Evolutionary conservation across 2,329 filamentous ascomycete species (phyloP).

Genomic region (Cladosporium sp.): DNA sequence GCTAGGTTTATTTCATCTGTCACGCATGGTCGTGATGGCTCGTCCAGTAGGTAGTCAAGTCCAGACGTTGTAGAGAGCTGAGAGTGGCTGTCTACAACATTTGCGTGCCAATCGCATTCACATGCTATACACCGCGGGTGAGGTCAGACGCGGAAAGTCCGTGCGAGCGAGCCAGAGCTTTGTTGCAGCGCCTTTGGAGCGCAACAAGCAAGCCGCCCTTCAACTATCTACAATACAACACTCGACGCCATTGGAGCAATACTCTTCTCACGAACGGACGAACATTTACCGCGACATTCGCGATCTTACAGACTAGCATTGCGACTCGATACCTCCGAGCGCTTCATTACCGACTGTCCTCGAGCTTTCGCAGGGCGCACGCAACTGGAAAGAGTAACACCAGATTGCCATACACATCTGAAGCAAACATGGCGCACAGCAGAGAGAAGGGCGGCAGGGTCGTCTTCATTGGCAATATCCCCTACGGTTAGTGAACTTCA

Average conservation of each 20-base stretch:
- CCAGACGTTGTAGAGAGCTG: not conserved
- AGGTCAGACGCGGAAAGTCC: not conserved
- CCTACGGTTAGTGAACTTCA: conserved; percentile 58
- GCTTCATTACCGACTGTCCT: not conserved
- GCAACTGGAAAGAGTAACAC: not conserved
- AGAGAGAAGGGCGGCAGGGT: conserved; percentile 71
- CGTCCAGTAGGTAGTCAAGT: not conserved
- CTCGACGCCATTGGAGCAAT: not conserved
- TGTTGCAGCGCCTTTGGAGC: not conserved
- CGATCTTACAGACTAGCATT: no score
- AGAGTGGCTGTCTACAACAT: not conserved
- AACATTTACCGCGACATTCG: not conserved
- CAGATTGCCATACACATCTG: not conserved
- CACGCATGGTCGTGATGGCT: conserved; percentile 2
- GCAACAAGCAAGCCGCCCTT: not conserved
- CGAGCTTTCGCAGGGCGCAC: not conserved
- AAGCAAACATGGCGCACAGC: conserved; percentile 3
- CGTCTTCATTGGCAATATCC: conserved; percentile 81
- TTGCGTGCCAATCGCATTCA: not conserved
- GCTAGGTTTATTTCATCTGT: not conserved
- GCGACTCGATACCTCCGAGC: not conserved
- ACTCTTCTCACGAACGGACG: not conserved
- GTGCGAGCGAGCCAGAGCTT: not conserved
- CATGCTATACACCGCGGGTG: conserved; percentile 3
- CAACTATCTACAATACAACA: not conserved